Evolutionary conservation across 176 grass and related monocot species (phyloP), one percentile per base, ranked within the genome.

Genomic region (Zoysia japonica): DNA sequence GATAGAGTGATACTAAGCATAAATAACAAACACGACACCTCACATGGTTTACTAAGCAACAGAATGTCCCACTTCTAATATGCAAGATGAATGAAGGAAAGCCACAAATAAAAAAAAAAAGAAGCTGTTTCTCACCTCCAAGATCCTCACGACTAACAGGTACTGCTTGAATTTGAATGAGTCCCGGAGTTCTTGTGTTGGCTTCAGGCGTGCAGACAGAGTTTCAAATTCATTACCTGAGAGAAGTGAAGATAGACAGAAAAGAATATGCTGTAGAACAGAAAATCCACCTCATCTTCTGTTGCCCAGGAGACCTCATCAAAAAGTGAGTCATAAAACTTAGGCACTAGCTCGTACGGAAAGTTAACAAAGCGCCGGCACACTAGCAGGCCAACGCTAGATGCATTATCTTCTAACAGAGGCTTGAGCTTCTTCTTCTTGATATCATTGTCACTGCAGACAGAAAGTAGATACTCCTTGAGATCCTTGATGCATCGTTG

Each of bases 231-330:
- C 9, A 68, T 48, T 63, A 54, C 1, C 37, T 6, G 0, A 47
- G 14, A 19, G 55, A 57, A 57, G 5, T 5, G 35, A 55, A 66
- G 57, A 47, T 46, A 49, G 16, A 54, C 2, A 63, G 28, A 83
- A 76, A 8, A 47, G 1, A 46, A 54, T 44, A 40, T 47, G 37
- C 37, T 72, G n/a, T 39, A 48, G 44, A 78, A 17, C 16, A 42
- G 42, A 71, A 9, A 51, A 57, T 41, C 59, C 75, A 97, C 94
- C 94, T 98, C 95, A 28, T 98, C 95, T 85, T 98, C 95, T 37
- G 89, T 98, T 14, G 95, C 95, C 95, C 95, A 98, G 11, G 87
- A 76, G 80, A 98, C 74, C 71, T 98, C 95, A 5, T 98, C 92
- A 71, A 98, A 98, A 11, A 98, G 84, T 0, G 92, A 78, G 7